Conservation (phyloP, 2,329 filamentous ascomycete species). For the Stachybotrys echinatus region DNA sequence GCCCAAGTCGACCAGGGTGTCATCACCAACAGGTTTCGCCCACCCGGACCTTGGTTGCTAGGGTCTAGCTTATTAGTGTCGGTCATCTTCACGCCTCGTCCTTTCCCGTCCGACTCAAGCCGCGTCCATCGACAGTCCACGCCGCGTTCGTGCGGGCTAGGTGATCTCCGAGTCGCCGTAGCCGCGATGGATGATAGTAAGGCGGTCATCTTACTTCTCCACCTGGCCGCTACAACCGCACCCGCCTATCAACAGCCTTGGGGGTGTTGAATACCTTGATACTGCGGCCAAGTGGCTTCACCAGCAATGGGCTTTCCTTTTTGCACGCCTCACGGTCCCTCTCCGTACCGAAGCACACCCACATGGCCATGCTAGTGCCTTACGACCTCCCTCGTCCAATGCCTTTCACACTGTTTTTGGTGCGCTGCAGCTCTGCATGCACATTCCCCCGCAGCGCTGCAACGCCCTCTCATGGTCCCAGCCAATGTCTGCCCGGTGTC, state of each 20-base stretch:
- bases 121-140: neutral
- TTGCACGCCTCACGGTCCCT: neutral
- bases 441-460: conserved; percentile 1
- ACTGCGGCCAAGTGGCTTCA: neutral
- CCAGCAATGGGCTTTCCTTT: neutral
- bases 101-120: neutral
- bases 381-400: neutral
- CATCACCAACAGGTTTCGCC: conserved; percentile 10
- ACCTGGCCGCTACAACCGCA: neutral
- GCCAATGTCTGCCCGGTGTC: neutral
- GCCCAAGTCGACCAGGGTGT: conserved; percentile 39
- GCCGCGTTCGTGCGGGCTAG: neutral
- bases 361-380: neutral
- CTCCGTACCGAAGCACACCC: neutral
- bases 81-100: conserved; percentile 2
- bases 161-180: neutral
- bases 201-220: neutral
- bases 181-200: neutral
- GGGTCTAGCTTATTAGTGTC: too few relatives aligned
- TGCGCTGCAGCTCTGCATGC: neutral
- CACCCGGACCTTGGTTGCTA: too few relatives aligned
- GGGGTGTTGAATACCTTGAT: neutral
- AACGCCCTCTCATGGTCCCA: neutral
- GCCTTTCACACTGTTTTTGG: neutral
- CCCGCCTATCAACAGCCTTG: neutral